Conservation (phyloP, 2,329 filamentous ascomycete genomes). For the Plectosphaerella plurivora region DNA sequence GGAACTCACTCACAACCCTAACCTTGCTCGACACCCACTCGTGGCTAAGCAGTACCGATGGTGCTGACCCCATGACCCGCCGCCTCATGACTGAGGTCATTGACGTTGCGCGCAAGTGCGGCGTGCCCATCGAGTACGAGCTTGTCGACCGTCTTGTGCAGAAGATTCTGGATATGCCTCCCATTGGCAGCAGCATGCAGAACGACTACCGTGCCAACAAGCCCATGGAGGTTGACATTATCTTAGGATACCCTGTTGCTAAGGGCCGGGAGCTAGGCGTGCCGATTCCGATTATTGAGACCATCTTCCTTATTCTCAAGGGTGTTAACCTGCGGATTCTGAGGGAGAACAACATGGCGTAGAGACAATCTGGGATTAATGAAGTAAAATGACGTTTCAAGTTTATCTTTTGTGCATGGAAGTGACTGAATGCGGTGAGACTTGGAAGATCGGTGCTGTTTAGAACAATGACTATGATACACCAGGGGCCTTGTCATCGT, state of each 20-base stretch:
- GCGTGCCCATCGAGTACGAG: slow-evolving; percentile 38
- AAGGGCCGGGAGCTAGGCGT: slow-evolving; percentile 50
- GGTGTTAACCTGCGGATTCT: slow-evolving; percentile 20
- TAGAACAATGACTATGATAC: no score
- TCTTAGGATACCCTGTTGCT: slow-evolving; percentile 55
- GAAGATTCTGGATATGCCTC: slow-evolving; percentile 39
- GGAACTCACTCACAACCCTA: slow-evolving; percentile 57
- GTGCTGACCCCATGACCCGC: slow-evolving; percentile 43
- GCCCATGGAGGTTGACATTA: slow-evolving; percentile 59
- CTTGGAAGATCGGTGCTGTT: no score
- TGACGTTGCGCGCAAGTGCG: slow-evolving; percentile 52
- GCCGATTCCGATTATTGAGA: slow-evolving; percentile 46
- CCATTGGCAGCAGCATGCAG: slow-evolving; percentile 48
- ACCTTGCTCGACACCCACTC: slow-evolving; percentile 47
- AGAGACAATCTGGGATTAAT: neutral
- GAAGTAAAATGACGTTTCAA: no score
- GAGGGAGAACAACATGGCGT: slow-evolving; percentile 3
- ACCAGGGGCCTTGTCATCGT: no score
- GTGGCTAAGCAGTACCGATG: slow-evolving; percentile 38
- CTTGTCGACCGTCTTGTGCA: slow-evolving; percentile 41
- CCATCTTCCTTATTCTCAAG: slow-evolving; percentile 27
- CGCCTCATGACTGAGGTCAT: slow-evolving; percentile 49
- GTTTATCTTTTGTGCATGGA: no score
- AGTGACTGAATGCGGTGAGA: no score
- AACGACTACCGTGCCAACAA: slow-evolving; percentile 52